phyloP scores from a whole-genome alignment of 163 green algal genomes.

The Scenedesmus sp. region DNA sequence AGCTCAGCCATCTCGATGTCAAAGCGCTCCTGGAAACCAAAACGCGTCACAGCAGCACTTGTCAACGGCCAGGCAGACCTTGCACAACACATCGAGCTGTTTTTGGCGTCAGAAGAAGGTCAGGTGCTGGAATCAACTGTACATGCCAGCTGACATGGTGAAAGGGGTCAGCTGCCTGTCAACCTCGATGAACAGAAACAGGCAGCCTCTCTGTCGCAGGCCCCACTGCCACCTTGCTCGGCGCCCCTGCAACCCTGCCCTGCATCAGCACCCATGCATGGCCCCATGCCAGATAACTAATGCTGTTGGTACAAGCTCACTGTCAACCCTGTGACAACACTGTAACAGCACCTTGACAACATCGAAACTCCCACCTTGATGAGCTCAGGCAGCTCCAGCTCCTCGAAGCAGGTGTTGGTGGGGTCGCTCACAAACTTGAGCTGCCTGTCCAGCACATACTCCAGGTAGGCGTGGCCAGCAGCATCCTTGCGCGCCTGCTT shows the following conservation, averaged over 20 bases:
- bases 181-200: no score
- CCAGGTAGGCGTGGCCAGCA: slow-evolving; percentile 59
- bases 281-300: not conserved
- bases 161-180: no score
- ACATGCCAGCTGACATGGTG: no score
- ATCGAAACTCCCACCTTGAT: slow-evolving; percentile 53
- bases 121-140: not conserved
- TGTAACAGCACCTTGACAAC: slow-evolving; percentile 15
- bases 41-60: no score
- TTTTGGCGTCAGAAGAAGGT: no score
- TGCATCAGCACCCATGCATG: not conserved
- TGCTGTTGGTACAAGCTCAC: no score
- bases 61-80: no score
- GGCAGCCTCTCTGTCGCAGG: no score
- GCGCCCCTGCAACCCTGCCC: not conserved
- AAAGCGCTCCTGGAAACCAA: slow-evolving; percentile 50
- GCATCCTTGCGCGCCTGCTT: slow-evolving; percentile 37
- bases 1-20: slow-evolving; percentile 77
- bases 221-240: not conserved
- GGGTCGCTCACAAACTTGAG: slow-evolving; percentile 62
- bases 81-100: no score
- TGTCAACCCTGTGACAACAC: not conserved
- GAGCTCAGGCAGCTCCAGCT: slow-evolving; percentile 70
- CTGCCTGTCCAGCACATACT: slow-evolving; percentile 64
- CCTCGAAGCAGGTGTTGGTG: slow-evolving; percentile 69